A percentile compares a stretch with the other conserved stretches of the same genome.
Conservation (phyloP, 2,329 filamentous ascomycete genomes). For the Lachnellula occidentalis region DNA sequence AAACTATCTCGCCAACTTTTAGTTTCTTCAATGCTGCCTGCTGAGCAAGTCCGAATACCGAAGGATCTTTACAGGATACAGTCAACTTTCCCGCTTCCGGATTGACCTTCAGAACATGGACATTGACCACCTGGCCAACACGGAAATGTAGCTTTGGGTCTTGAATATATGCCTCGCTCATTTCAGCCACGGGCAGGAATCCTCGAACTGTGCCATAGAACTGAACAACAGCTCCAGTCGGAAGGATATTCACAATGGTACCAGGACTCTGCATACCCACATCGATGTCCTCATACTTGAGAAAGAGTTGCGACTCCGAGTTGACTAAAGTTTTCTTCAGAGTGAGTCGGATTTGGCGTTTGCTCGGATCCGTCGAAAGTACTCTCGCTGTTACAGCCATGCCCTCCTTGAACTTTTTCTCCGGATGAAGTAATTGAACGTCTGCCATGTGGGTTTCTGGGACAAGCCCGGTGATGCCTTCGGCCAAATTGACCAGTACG, state of each 20-base stretch:
- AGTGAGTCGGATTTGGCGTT: conserved; percentile 77
- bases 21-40: conserved; percentile 72
- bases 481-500: conserved; percentile 75
- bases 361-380: conserved; percentile 69
- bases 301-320: conserved; percentile 75
- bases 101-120: conserved; percentile 80
- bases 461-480: conserved; percentile 85
- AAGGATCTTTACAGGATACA: conserved; percentile 89
- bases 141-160: conserved; percentile 88
- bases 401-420: conserved; percentile 91
- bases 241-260: conserved; percentile 76
- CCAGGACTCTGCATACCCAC: conserved; percentile 76
- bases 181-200: conserved; percentile 89
- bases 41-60: conserved; percentile 67
- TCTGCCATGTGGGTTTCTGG: conserved; percentile 86
- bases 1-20: conserved; percentile 67
- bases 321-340: conserved; percentile 94
- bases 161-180: conserved; percentile 95
- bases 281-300: conserved; percentile 66
- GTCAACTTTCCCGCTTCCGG: conserved; percentile 65
- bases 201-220: conserved; percentile 82
- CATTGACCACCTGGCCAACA: conserved; percentile 82
- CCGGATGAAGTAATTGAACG: conserved; percentile 79
- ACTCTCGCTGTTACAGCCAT: conserved; percentile 80
- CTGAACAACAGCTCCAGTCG: conserved; percentile 79